A percentile compares a stretch with the other conserved stretches of the same genome.
These are phyloP conservation scores for Sporisorium exsertum DNA, from an alignment of 1,284 basidiomycete genomes.

Conservation along the genomic window DNA sequence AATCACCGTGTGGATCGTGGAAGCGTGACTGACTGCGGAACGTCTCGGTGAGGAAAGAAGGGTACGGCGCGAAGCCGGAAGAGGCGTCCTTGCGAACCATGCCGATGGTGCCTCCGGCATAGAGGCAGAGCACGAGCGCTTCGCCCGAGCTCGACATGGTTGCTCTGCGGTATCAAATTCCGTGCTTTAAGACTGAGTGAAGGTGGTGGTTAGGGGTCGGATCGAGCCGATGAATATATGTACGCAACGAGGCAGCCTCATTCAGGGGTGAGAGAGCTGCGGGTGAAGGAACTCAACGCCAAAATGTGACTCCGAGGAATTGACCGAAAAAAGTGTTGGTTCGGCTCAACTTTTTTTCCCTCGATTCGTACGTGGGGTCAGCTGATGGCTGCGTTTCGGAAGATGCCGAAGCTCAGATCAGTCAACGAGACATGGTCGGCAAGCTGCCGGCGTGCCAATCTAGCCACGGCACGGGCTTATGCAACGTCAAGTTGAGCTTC, in stretches of 20 bases:
- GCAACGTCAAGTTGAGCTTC: neutral
- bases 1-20: constrained; percentile 76
- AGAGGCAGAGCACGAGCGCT: constrained; percentile 80
- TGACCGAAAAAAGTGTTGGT: constrained; percentile 3
- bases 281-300: neutral
- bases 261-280: neutral
- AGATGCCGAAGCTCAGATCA: neutral
- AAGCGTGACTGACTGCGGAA: constrained; percentile 83
- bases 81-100: constrained; percentile 70
- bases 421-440: neutral
- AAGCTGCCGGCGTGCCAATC: neutral
- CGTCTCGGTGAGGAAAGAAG: constrained; percentile 81
- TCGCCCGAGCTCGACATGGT: constrained; percentile 46
- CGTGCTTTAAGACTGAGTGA: neutral
- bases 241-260: neutral
- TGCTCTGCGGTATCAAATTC: neutral
- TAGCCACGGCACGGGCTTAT: too few relatives aligned
- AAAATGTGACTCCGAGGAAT: constrained; percentile 2
- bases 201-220: neutral
- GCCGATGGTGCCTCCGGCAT: constrained; percentile 82
- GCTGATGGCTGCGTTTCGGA: constrained; percentile 1
- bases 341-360: neutral
- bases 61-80: constrained; percentile 84
- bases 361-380: neutral
- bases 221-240: constrained; percentile 9